Base-by-base conservation (phyloP, 805 yeast species). In the Pichia phayaonensis region DNA sequence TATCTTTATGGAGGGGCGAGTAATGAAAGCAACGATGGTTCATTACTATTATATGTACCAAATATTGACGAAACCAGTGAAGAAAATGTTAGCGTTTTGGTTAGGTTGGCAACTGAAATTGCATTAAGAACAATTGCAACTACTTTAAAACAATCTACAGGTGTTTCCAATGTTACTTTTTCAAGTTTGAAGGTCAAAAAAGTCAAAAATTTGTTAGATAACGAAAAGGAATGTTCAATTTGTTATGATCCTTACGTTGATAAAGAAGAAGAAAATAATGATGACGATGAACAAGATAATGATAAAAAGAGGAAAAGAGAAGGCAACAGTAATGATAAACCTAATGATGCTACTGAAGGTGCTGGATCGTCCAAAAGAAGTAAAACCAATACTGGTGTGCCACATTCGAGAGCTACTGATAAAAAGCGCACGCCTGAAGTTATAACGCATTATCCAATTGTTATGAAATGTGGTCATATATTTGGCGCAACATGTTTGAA, bases 401-500 rank as follows among this genome's bases (percentile, higher is more conserved):
- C 47, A 36, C 31, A 45, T 16, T 39, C 31, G 38, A 23, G 53
- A 51, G 42, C 20, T 61, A 60, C 50, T 5, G 26, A 21, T 4
- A 10, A 44, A 21, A 29, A 24, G 6, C 23, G 27, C 12, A 23
- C 40, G 1, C 7, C 27, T n/a, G 42, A 61, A 52, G n/a, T 59
- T 54, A 75, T 70, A 56, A 60, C 63, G 8, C 97, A 94, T 63
- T 65, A 74, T 4, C 85, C 97, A 0, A 73, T 86, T 1, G 70
- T 76, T 51, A 72, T 92, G 76, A 94, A 96, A 0, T 92, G 99
- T 65, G 81, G 81, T 10, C 99, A 92, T 62, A 62, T 81, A 0
- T 92, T 94, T 71, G 98, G 99, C 8, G 75, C 82, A 54, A 76
- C 79, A n/a, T 92, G 99, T 70, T 71, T 90, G 23, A 77, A 73